Percentiles rank a stretch among this genome's conserved stretches.
phyloP scores from a whole-genome alignment of 441 rosid genomes.

The Syzygium syzygioides region DNA sequence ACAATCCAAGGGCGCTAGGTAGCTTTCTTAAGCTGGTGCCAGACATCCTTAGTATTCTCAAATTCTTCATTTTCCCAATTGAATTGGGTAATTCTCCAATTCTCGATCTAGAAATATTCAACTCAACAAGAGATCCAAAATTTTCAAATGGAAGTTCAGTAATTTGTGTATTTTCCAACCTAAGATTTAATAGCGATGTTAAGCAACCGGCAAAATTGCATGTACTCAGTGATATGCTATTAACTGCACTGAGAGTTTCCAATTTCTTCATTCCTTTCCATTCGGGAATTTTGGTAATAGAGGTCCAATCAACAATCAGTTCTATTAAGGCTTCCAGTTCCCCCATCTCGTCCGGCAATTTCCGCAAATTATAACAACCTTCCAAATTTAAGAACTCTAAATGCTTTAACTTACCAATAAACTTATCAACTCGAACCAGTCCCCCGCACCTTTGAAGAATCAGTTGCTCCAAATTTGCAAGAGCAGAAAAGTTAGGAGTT shows the following conservation, averaged over 20 bases:
- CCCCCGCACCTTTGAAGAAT: not conserved
- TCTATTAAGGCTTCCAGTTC: not conserved
- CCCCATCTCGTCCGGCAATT: not conserved
- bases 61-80: too few species aligned
- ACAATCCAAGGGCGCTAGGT: not conserved
- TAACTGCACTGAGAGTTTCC: not conserved
- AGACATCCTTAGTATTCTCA: not conserved
- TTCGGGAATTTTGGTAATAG: not conserved
- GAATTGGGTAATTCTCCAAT: not conserved
- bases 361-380: accelerated
- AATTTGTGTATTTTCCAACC: not conserved
- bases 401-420: not conserved
- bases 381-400: not conserved
- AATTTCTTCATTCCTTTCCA: not conserved
- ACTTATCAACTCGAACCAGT: too few species aligned
- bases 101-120: not conserved
- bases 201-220: not conserved
- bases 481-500: not conserved
- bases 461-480: not conserved
- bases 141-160: not conserved
- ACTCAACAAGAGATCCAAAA: not conserved
- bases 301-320: not conserved
- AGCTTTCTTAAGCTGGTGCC: not conserved
- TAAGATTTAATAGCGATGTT: too few species aligned
- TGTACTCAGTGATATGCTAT: accelerated